Conservation (phyloP, 1,284 basidiomycete genomes). For the Pyrrhoderma noxium region DNA sequence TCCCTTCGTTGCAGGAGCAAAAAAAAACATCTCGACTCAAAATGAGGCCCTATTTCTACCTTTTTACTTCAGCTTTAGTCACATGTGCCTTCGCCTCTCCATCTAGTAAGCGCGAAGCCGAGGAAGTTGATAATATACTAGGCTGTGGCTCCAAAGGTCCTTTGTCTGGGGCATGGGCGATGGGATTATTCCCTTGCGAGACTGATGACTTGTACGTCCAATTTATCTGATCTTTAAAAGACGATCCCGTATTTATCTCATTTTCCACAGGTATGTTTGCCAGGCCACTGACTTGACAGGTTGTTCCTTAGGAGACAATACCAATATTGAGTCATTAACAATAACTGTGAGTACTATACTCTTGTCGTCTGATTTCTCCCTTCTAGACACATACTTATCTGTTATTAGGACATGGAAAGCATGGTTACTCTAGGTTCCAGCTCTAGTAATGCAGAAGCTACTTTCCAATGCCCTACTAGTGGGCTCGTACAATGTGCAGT, state of each 20-base stretch:
- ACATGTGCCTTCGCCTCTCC: too few species aligned
- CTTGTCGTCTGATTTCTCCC: background rate
- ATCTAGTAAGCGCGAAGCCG: constrained; percentile 1
- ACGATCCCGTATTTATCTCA: background rate
- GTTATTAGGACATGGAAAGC: too few species aligned
- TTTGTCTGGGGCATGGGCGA: constrained; percentile 6
- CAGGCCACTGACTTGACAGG: constrained; percentile 7
- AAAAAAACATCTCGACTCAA: too few species aligned
- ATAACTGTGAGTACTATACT: background rate
- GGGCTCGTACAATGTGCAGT: constrained; percentile 6
- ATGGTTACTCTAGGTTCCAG: too few species aligned
- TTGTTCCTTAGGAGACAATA: background rate
- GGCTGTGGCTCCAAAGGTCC: constrained; percentile 5
- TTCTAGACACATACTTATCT: background rate
- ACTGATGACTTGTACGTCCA: background rate
- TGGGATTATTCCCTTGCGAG: constrained; percentile 7
- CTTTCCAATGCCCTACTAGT: constrained; percentile 6
- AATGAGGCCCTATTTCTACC: too few species aligned
- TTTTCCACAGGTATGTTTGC: background rate
- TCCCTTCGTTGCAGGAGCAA: too few species aligned
- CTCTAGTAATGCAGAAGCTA: background rate
- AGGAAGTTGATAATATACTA: constrained; percentile 3
- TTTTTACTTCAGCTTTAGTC: too few species aligned
- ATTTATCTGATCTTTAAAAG: background rate
- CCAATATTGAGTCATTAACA: background rate